Evolutionary conservation across 1,284 basidiomycete species (phyloP), one percentile per base, ranked within the genome.

Genomic region (Microbotryomycetes sp.): DNA sequence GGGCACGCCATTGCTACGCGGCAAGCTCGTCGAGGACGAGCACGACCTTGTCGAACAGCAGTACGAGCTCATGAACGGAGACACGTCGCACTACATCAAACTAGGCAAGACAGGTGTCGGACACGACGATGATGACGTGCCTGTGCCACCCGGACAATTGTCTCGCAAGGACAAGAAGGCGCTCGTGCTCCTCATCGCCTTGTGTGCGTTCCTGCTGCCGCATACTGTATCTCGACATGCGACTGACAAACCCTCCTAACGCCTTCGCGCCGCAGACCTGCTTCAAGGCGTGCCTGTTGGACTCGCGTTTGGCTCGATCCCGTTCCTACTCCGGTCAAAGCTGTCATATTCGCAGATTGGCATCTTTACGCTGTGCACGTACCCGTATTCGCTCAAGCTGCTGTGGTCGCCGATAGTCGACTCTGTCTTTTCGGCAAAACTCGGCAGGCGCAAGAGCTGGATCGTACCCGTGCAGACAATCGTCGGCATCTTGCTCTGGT

Each of bases 331-430:
- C 61, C 88, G 90, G 77, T 86, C 96, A 70, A 88, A 94, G 75
- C 77, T 99, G 62, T 93, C 91, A 48, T 98, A 99, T 79, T 93
- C 91, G 30, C 91, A 97, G 76, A 84, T 99, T 57, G 96, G 89
- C 61, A 84, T 93, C 28, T 97, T 98, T 77, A 89, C 91, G 54
- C 82, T 99, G 49, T 87, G 90, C 60, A 88, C 87, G 64, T 98
- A 97, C 79, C 96, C 96, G 9, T 98, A 98, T 79, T 94, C 90
- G 35, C 83, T 98, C 72, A 99, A 99, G 78, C 79, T 99, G 58
- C 77, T 98, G 65, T 98, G 96, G 94, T 94, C 91, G 26, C 96
- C 96, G 48, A 88, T 99, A 67, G 91, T 99, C 61, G 96, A 99
- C 75, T 89, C 92, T 3, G 80, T 88, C 66, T 99, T 89, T 75